Evolutionary conservation across 495 filamentous ascomycete species (phyloP), one percentile per base, ranked within the genome.

Genomic region (Neurospora sp.): DNA sequence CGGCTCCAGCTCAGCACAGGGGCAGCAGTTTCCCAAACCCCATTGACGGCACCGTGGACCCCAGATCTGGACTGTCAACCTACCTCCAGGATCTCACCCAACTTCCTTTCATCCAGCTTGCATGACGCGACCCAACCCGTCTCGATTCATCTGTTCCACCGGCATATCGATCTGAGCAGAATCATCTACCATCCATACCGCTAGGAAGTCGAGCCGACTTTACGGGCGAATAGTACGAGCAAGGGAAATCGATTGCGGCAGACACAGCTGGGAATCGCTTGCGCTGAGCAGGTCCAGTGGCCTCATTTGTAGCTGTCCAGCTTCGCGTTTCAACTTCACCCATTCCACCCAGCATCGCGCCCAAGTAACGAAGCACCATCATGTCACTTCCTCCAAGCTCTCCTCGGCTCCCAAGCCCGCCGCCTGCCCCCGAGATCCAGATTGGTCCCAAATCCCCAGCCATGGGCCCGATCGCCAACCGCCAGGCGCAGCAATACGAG

Each of bases 391-490:
- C 93, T 66, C 90, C 92, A 72, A 93, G 89, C 81, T 96, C 93
- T 39, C 94, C 93, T 66, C 91, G 94, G 77, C 89, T 97, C 15
- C 94, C 94, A 42, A 94, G 92, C 82, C 94, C 94, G 69, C 94
- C 94, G 71, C 94, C 94, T 45, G 90, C 94, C 54, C 91, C 94
- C 72, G 94, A 97, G 83, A 94, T 94, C 74, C 93, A 97, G 82
- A 89, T 96, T 74, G 92, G 91, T 4, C 92, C 93, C 73, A 91
- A 92, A 79, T 96, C 93, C 42, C 94, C 94, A 15, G 88, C 87
- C 59, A 80, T 91, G 73, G 87, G 88, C 48, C 85, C 87, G 40
- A 84, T 85, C 13, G 85, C 76, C 77, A 89, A 74, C 74, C 84
- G 73, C 74, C 85, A 83, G 85, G 84, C 74, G 74, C 85, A 75